These are phyloP conservation scores for Xylariaceae sp. DNA, from an alignment of 2,329 filamentous ascomycete species.

Conservation along the genomic window DNA sequence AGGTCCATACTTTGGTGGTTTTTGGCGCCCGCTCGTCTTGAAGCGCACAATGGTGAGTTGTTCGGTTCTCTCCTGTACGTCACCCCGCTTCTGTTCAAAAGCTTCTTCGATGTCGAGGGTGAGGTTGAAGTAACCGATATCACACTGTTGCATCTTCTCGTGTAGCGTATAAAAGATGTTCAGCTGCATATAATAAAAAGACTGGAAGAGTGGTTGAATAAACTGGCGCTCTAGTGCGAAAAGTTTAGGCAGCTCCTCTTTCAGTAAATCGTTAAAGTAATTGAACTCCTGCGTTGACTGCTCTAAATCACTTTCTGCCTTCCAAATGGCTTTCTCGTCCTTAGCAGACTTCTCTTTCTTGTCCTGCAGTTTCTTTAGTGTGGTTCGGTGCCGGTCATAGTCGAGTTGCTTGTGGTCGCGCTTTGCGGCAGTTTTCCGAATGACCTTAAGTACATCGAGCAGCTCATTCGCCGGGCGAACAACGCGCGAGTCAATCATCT, in stretches of 20 bases:
- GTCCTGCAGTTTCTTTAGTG: constrained; percentile 92
- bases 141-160: constrained; percentile 95
- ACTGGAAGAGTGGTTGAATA: constrained; percentile 96
- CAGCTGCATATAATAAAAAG: constrained; percentile 99
- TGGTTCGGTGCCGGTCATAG: constrained; percentile 83
- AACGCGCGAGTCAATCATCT: constrained; percentile 94
- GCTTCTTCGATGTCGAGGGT: constrained; percentile 89
- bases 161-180: constrained; percentile 99
- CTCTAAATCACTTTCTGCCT: constrained; percentile 90
- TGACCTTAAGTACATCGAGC: constrained; percentile 91
- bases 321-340: constrained; percentile 97
- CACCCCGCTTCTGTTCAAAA: constrained; percentile 86
- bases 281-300: constrained; percentile 94
- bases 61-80: constrained; percentile 85
- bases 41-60: constrained; percentile 85
- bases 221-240: constrained; percentile 92
- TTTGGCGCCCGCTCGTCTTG: constrained; percentile 80
- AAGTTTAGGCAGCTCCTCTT: constrained; percentile 91
- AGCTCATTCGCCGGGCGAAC: constrained; percentile 93
- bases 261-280: constrained; percentile 96
- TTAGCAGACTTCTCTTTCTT: constrained; percentile 97
- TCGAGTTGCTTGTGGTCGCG: constrained; percentile 97
- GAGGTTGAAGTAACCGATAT: constrained; percentile 97
- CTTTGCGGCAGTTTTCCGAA: constrained; percentile 86
- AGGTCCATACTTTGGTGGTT: constrained; percentile 64